Evolutionary conservation across 495 filamentous ascomycete species (phyloP), one percentile per base, ranked within the genome.

Genomic region (Rhypophila decipiens): DNA sequence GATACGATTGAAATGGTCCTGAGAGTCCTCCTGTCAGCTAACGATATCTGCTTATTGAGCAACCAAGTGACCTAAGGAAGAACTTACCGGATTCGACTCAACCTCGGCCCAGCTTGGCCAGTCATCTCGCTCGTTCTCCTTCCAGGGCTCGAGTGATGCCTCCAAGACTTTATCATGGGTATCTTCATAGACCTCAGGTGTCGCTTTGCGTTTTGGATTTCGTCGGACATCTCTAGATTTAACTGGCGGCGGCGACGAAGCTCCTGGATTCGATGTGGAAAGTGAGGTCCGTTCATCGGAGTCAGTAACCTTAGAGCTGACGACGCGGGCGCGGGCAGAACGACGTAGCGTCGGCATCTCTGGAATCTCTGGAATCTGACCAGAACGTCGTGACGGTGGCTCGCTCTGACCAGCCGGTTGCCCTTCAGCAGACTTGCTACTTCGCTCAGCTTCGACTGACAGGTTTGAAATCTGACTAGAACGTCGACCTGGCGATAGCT

Each of bases 1-100:
- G 68, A 96, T 90, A 24, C 80, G 77, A 55, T 86, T 90, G 74
- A 96, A 95, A 33, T 89, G 76, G 24, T 79, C 83, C 87, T 90
- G 53, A 3, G 20, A 9, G 15, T 39, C 61, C 21, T 12, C 20
- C 17, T 7, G 19, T 4, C 3, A 35, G 7, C 18, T n/a, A 37
- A 15, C 35, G 4, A 7, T 15, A 9, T 11, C 35, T n/a, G 9
- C 18, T 37, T 9, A 7, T 11, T 9, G 15, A 33, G 7, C 13
- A 33, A 33, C 8, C 13, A 33, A 22, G 7, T 9, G 11, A 17
- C 17, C 5, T n/a, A 19, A 5, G 15, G 35, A 37, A 17, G 10
- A 43, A 60, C 78, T 61, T 67, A 90, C 89, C 2, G 93, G 93
- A 46, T 98, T 90, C 1, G 88, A 94, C 62, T 95, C 89, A 31